Percentiles rank a stretch among this genome's conserved stretches.
phyloP scores from a whole-genome alignment of 208 protist genomes.

The Acanthamoeba divionensis region DNA sequence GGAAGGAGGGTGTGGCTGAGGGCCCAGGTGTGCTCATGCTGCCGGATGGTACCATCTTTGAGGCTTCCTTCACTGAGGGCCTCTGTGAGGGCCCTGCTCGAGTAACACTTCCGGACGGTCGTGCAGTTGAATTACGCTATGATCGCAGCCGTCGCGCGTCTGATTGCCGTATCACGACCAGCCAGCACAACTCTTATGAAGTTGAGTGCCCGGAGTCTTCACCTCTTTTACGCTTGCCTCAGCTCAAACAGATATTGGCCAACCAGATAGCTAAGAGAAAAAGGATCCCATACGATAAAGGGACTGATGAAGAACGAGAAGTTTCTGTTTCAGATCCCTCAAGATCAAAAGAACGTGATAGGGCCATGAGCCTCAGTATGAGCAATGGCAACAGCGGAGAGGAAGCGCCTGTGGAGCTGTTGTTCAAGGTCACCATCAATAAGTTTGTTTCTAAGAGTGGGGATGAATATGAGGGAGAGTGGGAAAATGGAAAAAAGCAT shows the following conservation, averaged over 20 bases:
- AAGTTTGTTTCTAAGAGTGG: neutral
- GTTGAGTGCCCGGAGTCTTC: neutral
- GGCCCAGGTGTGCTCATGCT: neutral
- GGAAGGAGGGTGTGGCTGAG: neutral
- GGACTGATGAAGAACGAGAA: neutral
- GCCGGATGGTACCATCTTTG: neutral
- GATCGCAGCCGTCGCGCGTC: neutral
- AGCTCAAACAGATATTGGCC: neutral
- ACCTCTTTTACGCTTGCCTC: neutral
- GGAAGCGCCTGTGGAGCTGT: too few species aligned
- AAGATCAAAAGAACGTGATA: too few species aligned
- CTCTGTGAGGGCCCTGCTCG: neutral
- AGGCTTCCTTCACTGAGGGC: neutral
- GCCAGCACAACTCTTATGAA: too few species aligned
- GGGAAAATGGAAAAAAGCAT: neutral
- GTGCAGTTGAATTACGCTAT: neutral
- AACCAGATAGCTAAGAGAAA: neutral
- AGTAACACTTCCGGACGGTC: neutral
- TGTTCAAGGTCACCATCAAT: too few species aligned
- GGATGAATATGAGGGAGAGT: neutral
- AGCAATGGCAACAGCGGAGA: too few species aligned
- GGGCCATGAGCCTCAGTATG: too few species aligned
- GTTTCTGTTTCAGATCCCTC: too few species aligned
- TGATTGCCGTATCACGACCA: neutral
- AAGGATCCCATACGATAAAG: neutral